Evolutionary conservation across 2,329 filamentous ascomycete species (phyloP), one percentile per base, ranked within the genome.

Genomic region (Incumbomyces lentus): DNA sequence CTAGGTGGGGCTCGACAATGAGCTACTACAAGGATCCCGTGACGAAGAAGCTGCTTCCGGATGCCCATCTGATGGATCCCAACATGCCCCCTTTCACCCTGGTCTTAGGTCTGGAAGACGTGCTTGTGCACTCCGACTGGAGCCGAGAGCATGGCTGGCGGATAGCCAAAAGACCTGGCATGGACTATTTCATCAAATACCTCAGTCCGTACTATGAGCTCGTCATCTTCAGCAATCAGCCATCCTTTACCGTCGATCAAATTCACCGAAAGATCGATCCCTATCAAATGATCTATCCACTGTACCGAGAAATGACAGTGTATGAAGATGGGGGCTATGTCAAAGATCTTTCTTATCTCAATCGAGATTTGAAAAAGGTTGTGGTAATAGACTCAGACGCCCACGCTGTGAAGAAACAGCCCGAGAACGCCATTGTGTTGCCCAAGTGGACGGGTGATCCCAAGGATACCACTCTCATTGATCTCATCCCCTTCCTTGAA

Each of bases 301-400:
- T 98, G 40, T 96, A 86, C 73, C 79, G 92, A 46, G 92, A 98
- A 67, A 92, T 90, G n/a, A 96, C 92, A 50, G 86, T 89, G 60
- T 98, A 95, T 64, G 84, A 95, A 68, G 84, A 94, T 54, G 92
- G 92, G 54, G 86, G 95, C 68, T 89, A 96, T 60, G 78, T 98
- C 68, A 98, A 98, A 81, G 92, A 98, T 62, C 79, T 98, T n/a
- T 88, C 88, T 2, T 96, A 95, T 68, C 79, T 98, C 40, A 98
- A 98, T 72, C 86, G 92, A 49, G 88, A 95, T 60, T 76, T 95
- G 30, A 92, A 85, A 55, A 96, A 96, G 70, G 87, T 94, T 40
- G 87, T 98, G 62, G 81, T 98, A 58, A 77, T 98, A 60, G 92
- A 98, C 64, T 95, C 87, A 40, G 82, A 93, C 54, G 69, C 82